A percentile compares a stretch with the other conserved stretches of the same genome.
Conservation (phyloP, 2,329 filamentous ascomycete genomes). For the Monascus ruber region DNA sequence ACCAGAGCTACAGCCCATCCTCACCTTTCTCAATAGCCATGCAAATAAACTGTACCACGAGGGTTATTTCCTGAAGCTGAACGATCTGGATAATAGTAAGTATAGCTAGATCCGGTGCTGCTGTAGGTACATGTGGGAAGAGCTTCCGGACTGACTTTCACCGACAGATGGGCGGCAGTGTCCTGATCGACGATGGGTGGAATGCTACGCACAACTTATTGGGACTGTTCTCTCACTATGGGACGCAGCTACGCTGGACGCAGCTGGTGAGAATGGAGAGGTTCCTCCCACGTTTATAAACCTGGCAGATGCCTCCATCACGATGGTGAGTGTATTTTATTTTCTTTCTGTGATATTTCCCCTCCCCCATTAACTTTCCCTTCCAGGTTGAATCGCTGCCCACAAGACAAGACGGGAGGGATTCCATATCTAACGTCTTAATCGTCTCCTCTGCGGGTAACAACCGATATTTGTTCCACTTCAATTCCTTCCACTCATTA, state of each 20-base stretch:
- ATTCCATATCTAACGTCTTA: constrained; percentile 84
- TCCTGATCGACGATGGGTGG: constrained; percentile 77
- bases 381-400: constrained; percentile 75
- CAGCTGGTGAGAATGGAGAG: constrained; percentile 71
- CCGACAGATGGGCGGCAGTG: constrained; percentile 71
- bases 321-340: constrained; percentile 60
- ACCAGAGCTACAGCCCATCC: constrained; percentile 88
- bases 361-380: constrained; percentile 21
- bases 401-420: constrained; percentile 63
- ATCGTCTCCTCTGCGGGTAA: constrained; percentile 91
- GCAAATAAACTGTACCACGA: constrained; percentile 95
- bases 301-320: constrained; percentile 90
- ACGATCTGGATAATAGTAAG: constrained; percentile 86
- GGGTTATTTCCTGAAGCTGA: constrained; percentile 92
- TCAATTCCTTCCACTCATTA: constrained; percentile 86
- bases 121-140: neutral
- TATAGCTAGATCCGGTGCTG: constrained; percentile 11
- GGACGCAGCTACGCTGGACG: constrained; percentile 87
- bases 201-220: constrained; percentile 93
- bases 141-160: constrained; percentile 17
- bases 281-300: constrained; percentile 91
- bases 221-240: constrained; percentile 90
- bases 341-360: neutral
- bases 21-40: constrained; percentile 87
- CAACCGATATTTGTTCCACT: constrained; percentile 91